Conservation (phyloP, 495 filamentous ascomycete genomes). For the Aspergillus wentii region DNA sequence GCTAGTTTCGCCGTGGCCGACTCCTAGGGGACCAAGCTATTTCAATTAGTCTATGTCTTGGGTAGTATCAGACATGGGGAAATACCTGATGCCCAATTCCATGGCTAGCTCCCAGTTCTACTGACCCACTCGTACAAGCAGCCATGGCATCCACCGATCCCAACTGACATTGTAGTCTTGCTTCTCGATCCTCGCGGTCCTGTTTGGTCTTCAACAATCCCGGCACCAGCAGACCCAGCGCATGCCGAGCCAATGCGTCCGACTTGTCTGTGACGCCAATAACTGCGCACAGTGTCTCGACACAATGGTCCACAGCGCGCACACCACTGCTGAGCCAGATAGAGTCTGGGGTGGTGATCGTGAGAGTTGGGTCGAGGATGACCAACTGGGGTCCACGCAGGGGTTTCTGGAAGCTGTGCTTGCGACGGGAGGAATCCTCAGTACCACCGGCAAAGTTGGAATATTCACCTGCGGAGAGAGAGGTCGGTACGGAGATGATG, state of each 20-base stretch:
- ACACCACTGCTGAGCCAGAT: slow-evolving; percentile 61
- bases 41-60: not conserved
- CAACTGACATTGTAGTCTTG: slow-evolving; percentile 47
- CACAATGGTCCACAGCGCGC: slow-evolving; percentile 60
- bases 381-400: slow-evolving; percentile 46
- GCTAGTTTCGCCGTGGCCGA: slow-evolving; percentile 62
- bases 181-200: slow-evolving; percentile 37
- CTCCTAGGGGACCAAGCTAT: slow-evolving; percentile 56
- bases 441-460: slow-evolving; percentile 53
- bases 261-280: slow-evolving; percentile 28
- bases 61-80: not conserved
- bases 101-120: slow-evolving; percentile 56
- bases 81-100: slow-evolving; percentile 60
- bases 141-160: slow-evolving; percentile 54
- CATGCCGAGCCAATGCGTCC: slow-evolving; percentile 37
- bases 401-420: slow-evolving; percentile 46
- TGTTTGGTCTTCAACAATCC: slow-evolving; percentile 46
- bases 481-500: slow-evolving; percentile 58
- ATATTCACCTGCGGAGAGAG: slow-evolving; percentile 61
- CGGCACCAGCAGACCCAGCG: slow-evolving; percentile 45
- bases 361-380: slow-evolving; percentile 55
- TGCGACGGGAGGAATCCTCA: slow-evolving; percentile 45
- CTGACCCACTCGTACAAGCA: slow-evolving; percentile 35
- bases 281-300: slow-evolving; percentile 51
- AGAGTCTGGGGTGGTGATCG: slow-evolving; percentile 47